Conservation (phyloP, 116 monocot genomes). For the Phalaenopsis hybrid region DNA sequence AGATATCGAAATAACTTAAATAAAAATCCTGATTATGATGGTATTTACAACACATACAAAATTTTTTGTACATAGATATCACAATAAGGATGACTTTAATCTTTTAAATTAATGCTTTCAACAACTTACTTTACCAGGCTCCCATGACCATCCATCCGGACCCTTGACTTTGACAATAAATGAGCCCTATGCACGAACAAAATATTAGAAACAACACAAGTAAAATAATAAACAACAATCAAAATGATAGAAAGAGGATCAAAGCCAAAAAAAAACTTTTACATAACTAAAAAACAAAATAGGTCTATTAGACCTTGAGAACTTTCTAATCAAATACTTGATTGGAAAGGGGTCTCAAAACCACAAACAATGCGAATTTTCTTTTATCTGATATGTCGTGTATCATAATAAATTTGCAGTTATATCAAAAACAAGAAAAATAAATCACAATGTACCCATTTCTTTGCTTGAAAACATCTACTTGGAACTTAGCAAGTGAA, state of each 20-base stretch:
- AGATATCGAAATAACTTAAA: not conserved
- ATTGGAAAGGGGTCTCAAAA: not conserved
- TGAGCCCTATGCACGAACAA: conserved; percentile 58
- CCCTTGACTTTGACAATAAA: conserved; percentile 81
- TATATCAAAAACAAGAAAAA: not conserved
- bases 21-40: not conserved
- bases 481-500: not conserved
- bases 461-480: not conserved
- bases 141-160: conserved; percentile 93
- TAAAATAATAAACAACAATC: not conserved
- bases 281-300: not conserved
- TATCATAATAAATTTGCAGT: not conserved
- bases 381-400: not conserved
- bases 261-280: not conserved
- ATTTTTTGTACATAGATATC: not conserved
- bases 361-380: not conserved
- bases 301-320: not conserved
- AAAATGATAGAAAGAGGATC: not conserved
- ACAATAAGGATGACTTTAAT: not conserved
- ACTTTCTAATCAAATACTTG: not conserved
- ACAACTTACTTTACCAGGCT: conserved; percentile 63
- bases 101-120: not conserved
- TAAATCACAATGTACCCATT: not conserved
- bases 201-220: not conserved
- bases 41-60: not conserved